These are phyloP conservation scores for Kwoniella botswanensis DNA, from an alignment of 768 basidiomycete genomes.

Conservation along the genomic window DNA sequence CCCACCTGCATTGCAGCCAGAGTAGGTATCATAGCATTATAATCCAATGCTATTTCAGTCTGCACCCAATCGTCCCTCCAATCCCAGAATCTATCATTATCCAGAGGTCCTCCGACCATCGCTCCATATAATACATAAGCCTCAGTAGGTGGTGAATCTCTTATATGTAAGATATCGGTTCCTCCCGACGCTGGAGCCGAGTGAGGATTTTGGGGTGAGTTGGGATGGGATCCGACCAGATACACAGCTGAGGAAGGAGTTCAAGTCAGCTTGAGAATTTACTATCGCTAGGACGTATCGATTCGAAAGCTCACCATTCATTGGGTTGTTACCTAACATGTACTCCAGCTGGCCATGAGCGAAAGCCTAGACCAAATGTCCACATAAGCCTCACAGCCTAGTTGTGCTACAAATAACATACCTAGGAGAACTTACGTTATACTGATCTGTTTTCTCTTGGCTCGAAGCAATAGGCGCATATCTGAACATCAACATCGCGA, in stretches of 20 bases:
- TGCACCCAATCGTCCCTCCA: slow-evolving; percentile 88
- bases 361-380: slow-evolving; percentile 63
- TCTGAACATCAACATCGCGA: slow-evolving; percentile 78
- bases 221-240: slow-evolving; percentile 85
- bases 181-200: slow-evolving; percentile 88
- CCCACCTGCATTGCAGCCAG: slow-evolving; percentile 66
- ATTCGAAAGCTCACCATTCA: slow-evolving; percentile 68
- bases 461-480: slow-evolving; percentile 77
- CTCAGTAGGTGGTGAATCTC: slow-evolving; percentile 73
- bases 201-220: slow-evolving; percentile 88
- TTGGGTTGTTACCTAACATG: slow-evolving; percentile 83
- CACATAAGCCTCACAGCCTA: neutral
- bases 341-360: slow-evolving; percentile 81
- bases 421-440: slow-evolving; percentile 63
- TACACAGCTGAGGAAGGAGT: slow-evolving; percentile 67
- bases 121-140: slow-evolving; percentile 84
- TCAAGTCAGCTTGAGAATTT: slow-evolving; percentile 9
- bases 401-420: neutral
- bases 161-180: slow-evolving; percentile 69
- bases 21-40: slow-evolving; percentile 87
- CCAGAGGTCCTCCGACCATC: slow-evolving; percentile 83
- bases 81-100: slow-evolving; percentile 76
- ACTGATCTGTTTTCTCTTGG: slow-evolving; percentile 65
- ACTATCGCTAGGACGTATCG: neutral
- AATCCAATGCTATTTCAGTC: slow-evolving; percentile 77